Conservation (phyloP, 768 basidiomycete genomes). For the Rhizopogon salebrosus region DNA sequence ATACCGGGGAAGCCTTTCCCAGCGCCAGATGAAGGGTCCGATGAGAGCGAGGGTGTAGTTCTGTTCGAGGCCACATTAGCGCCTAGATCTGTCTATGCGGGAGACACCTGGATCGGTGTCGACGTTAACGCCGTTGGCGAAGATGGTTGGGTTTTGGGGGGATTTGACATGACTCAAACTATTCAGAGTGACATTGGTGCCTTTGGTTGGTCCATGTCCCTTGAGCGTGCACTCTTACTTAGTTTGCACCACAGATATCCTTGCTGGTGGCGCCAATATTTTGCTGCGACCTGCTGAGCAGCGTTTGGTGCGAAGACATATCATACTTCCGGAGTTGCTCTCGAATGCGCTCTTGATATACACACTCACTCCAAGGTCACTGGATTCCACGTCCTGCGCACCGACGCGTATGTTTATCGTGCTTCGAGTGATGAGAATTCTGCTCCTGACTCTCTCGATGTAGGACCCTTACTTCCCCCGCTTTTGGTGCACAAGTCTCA, state of each 20-base stretch:
- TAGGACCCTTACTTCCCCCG: constrained; percentile 56
- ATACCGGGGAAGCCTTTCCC: constrained; percentile 53
- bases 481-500: constrained; percentile 62
- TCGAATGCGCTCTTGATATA: constrained; percentile 66
- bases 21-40: constrained; percentile 58
- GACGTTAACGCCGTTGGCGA: constrained; percentile 42
- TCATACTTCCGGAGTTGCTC: constrained; percentile 51
- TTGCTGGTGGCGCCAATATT: constrained; percentile 33
- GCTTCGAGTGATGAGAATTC: not conserved
- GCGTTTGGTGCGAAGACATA: constrained; percentile 34
- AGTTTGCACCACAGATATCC: constrained; percentile 29
- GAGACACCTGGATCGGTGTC: constrained; percentile 47
- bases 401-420: constrained; percentile 17
- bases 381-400: constrained; percentile 18
- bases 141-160: constrained; percentile 61
- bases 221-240: constrained; percentile 8
- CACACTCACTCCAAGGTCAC: constrained; percentile 35
- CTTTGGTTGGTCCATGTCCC: constrained; percentile 33
- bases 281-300: constrained; percentile 21
- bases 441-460: constrained; percentile 9
- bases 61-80: constrained; percentile 51
- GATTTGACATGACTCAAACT: constrained; percentile 34
- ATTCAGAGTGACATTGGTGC: constrained; percentile 31
- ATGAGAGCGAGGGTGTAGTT: constrained; percentile 72
- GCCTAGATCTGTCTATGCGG: constrained; percentile 5